A percentile compares a stretch with the other conserved stretches of the same genome.
Conservation (phyloP, 208 protist species). For the Naegleria lovaniensis region DNA sequence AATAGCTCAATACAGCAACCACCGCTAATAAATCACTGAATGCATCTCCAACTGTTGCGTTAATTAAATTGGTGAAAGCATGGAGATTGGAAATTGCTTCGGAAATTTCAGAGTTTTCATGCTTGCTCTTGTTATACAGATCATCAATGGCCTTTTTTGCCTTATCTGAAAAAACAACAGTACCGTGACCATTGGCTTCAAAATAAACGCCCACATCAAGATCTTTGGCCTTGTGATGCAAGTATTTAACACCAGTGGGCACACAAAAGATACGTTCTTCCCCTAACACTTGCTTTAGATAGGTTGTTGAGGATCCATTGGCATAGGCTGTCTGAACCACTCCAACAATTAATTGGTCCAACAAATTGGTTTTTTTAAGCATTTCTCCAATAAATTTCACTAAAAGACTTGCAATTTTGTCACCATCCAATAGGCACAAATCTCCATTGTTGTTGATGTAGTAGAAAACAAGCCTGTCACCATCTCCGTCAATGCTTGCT, state of each 20-base stretch:
- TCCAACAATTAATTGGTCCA: slow-evolving; percentile 31
- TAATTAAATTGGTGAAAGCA: not conserved
- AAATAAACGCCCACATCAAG: slow-evolving; percentile 89
- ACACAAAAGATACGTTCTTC: slow-evolving; percentile 52
- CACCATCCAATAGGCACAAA: slow-evolving; percentile 52
- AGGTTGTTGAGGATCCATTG: slow-evolving; percentile 79
- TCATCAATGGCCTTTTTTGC: not conserved
- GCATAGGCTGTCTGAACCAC: slow-evolving; percentile 91
- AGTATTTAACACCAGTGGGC: slow-evolving; percentile 83
- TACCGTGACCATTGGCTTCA: slow-evolving; percentile 91
- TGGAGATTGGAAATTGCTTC: not conserved
- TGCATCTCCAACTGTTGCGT: slow-evolving; percentile 25
- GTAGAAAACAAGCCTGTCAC: slow-evolving; percentile 77
- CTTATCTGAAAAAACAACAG: slow-evolving; percentile 63
- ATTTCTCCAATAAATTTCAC: slow-evolving; percentile 29
- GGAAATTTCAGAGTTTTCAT: not conserved
- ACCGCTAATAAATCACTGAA: slow-evolving; percentile 8
- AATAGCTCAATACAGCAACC: not conserved
- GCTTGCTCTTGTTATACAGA: not conserved
- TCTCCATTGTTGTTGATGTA: slow-evolving; percentile 26
- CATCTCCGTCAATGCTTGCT: slow-evolving; percentile 85
- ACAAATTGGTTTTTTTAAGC: not conserved
- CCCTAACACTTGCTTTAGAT: slow-evolving; percentile 51
- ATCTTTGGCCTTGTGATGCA: slow-evolving; percentile 74
- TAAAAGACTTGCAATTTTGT: slow-evolving; percentile 46